These are phyloP conservation scores for Pichia nanzhaoensis DNA, from an alignment of 805 yeast genomes.

Conservation along the genomic window DNA sequence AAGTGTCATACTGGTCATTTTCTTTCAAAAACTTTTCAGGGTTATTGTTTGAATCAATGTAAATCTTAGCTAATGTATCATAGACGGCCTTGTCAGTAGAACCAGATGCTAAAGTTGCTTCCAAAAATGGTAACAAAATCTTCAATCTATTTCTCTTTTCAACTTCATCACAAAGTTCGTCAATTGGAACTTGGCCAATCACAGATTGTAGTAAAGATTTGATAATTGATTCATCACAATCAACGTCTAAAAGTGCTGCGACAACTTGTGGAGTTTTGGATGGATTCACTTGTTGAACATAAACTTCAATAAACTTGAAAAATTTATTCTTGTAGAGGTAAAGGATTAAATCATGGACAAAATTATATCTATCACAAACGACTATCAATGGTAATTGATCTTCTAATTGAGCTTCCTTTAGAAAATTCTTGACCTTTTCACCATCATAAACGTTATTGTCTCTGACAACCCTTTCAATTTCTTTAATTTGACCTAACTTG, in stretches of 20 bases:
- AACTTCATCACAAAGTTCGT: constrained; percentile 84
- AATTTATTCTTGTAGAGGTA: constrained; percentile 93
- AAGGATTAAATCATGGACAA: constrained; percentile 87
- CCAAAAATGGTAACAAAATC: constrained; percentile 86
- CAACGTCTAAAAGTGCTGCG: constrained; percentile 94
- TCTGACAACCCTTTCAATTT: constrained; percentile 91
- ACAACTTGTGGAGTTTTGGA: constrained; percentile 93
- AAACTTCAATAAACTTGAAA: constrained; percentile 94
- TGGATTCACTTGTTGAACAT: constrained; percentile 96
- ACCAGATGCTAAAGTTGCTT: constrained; percentile 78
- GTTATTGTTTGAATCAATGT: constrained; percentile 94
- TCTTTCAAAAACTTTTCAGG: constrained; percentile 96
- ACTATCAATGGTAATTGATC: constrained; percentile 95
- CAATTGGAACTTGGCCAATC: constrained; percentile 89
- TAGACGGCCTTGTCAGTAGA: constrained; percentile 84
- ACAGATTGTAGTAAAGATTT: constrained; percentile 76
- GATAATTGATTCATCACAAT: constrained; percentile 88
- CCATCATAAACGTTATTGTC: constrained; percentile 93
- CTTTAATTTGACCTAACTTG: constrained; percentile 80
- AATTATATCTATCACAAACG: constrained; percentile 89
- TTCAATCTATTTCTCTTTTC: constrained; percentile 95
- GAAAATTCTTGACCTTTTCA: constrained; percentile 93
- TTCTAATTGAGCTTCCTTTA: constrained; percentile 87
- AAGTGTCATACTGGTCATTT: constrained; percentile 84
- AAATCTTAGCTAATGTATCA: constrained; percentile 94